Evolutionary conservation across 2,329 filamentous ascomycete genomes (phyloP).

Genomic region (Apiospora pterosperma): DNA sequence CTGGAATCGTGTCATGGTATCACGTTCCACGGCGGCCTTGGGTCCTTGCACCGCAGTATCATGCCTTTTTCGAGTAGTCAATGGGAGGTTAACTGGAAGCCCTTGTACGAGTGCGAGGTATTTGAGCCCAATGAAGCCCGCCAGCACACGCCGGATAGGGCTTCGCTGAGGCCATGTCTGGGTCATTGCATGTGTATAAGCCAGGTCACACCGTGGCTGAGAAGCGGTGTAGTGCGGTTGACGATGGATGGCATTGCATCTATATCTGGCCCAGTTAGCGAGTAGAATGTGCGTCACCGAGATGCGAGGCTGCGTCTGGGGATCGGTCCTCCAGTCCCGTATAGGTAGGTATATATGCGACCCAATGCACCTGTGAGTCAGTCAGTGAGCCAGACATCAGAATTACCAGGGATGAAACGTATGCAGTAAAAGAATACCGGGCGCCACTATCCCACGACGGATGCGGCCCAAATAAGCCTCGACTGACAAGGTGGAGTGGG

Average conservation of each 20-base stretch:
- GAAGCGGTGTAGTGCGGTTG: background rate
- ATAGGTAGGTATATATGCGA: background rate
- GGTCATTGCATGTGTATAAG: background rate
- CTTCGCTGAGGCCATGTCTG: background rate
- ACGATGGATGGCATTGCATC: background rate
- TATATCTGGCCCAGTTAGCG: background rate
- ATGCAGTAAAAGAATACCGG: background rate
- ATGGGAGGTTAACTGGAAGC: background rate
- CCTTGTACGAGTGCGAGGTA: background rate
- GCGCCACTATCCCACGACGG: background rate
- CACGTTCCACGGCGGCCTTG: background rate
- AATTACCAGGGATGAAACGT: background rate
- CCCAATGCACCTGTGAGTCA: background rate
- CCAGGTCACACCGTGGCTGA: constrained; percentile 1
- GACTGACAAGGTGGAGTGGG: background rate
- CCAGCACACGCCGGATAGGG: background rate
- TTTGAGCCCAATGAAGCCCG: background rate
- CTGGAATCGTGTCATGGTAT: background rate
- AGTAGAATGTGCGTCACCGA: background rate
- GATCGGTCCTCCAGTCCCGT: background rate
- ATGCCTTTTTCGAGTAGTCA: background rate
- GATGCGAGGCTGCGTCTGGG: background rate
- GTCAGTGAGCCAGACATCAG: background rate
- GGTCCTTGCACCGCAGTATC: background rate
- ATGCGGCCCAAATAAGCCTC: background rate